Evolutionary conservation across 2,329 filamentous ascomycete genomes (phyloP).

Genomic region (Beauveria brongniartii): DNA sequence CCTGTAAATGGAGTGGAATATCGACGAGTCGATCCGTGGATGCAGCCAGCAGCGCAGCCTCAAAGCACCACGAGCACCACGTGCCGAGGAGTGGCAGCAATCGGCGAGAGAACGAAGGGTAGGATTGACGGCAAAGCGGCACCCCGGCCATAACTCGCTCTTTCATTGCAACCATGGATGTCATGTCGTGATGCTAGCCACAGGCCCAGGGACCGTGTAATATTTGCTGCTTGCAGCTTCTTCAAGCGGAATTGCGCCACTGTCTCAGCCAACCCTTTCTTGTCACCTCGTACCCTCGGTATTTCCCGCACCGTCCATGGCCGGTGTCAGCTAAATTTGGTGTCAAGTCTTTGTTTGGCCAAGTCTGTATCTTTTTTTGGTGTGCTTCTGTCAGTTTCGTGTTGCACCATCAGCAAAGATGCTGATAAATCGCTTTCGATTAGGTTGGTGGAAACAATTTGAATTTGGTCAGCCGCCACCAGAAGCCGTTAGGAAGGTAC

Average conservation of each 20-base stretch:
- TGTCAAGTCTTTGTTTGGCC: too few species aligned
- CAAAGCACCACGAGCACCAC: neutral
- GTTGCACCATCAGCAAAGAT: neutral
- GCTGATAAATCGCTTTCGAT: neutral
- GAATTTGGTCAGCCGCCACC: neutral
- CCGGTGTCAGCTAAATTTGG: neutral
- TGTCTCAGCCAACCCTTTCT: neutral
- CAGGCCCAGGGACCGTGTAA: too few species aligned
- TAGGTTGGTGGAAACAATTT: neutral
- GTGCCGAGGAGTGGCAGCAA: neutral
- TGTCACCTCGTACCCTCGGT: neutral
- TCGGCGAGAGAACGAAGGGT: neutral
- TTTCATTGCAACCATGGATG: neutral
- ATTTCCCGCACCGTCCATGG: neutral
- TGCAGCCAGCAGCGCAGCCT: neutral
- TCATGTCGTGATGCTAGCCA: neutral
- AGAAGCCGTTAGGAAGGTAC: too few species aligned
- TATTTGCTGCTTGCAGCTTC: too few species aligned
- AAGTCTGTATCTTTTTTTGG: too few species aligned
- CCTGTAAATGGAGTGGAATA: too few species aligned
- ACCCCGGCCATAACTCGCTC: neutral
- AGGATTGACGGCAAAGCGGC: constrained; percentile 6
- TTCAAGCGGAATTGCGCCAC: neutral
- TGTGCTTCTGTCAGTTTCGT: neutral
- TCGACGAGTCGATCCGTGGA: neutral